Conservation (phyloP, 1,284 basidiomycete genomes). For the Cutaneotrichosporon spelunceum region DNA sequence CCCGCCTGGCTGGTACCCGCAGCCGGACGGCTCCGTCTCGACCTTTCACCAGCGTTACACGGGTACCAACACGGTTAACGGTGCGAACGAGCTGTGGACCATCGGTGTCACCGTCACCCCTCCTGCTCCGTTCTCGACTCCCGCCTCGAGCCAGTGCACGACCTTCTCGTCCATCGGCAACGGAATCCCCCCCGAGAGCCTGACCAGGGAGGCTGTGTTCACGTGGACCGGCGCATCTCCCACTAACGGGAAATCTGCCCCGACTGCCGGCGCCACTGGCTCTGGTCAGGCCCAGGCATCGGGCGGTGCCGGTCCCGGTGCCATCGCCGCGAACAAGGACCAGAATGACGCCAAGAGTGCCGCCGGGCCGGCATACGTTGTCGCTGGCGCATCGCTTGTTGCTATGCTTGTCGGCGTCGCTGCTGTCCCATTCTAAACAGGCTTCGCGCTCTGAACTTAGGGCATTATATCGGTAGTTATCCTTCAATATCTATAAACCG, state of each 20-base stretch:
- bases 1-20: constrained; percentile 51
- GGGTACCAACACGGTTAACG: constrained; percentile 42
- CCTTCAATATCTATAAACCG: not conserved
- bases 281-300: constrained; percentile 25
- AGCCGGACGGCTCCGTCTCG: constrained; percentile 43
- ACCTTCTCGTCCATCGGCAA: constrained; percentile 49
- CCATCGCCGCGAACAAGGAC: not conserved
- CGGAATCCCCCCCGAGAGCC: constrained; percentile 31
- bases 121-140: constrained; percentile 40
- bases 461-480: not conserved
- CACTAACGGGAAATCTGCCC: constrained; percentile 16
- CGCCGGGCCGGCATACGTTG: not conserved
- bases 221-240: constrained; percentile 16
- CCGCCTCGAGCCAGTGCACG: constrained; percentile 49
- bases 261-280: constrained; percentile 30
- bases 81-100: constrained; percentile 35
- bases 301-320: not conserved
- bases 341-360: too few species aligned
- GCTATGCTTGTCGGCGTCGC: constrained; percentile 40
- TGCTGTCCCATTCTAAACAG: constrained; percentile 42
- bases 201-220: constrained; percentile 25
- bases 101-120: constrained; percentile 50
- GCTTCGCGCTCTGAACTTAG: too few species aligned
- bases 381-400: constrained; percentile 29
- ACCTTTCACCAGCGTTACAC: constrained; percentile 54